Base-by-base conservation (phyloP, 2,329 filamentous ascomycete species). In the Pestalotiopsis sp. region DNA sequence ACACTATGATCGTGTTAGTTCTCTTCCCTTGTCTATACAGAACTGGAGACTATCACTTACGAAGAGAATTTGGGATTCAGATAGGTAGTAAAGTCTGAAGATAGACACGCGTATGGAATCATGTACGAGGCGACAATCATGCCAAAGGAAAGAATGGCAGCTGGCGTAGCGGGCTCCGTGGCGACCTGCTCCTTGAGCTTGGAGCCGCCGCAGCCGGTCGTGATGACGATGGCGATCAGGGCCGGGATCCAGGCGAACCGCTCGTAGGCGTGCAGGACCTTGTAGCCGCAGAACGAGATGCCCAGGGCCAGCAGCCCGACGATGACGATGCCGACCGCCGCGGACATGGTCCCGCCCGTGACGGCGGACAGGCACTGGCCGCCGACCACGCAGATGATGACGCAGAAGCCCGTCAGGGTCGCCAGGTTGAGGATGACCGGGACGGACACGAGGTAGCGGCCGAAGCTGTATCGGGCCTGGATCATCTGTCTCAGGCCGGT, bases 401-500 rank as follows among this genome's bases (percentile, higher is more conserved):
- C 84, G 64, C 85, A 87, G 79, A 91, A 91, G n/a, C 89, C 89
- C 4, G 84, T 87, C 2, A 91, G 80, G 0, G 88, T 91, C 14
- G 88, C 88, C 27, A 91, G 81, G 73, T 91, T 91, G 69, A 91
- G 81, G 11, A 91, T 75, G 2, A 90, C 86, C 2, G 88, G 85
- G n/a, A 91, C 75, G 0, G 85, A 86, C 41, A 90, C 86, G 23
- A 88, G 79, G 74, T 89, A 90, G 56, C 85, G 83, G 20, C 87
- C 89, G 75, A 90, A 92, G 56, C 85, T 87, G 76, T 87, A 91
- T 25, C 90, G 83, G 4, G 90, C 89, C 72, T 90, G 88, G 7
- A 91, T 85, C 84, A 91, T 89, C 77, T 91, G 89, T 17, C 89
- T 84, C 84, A 91, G 86, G 57, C 89, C 90, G 11, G 88, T 90